Evolutionary conservation across 306 rosid genomes (phyloP), one percentile per base, ranked within the genome.

Genomic region (Prunus mume): DNA sequence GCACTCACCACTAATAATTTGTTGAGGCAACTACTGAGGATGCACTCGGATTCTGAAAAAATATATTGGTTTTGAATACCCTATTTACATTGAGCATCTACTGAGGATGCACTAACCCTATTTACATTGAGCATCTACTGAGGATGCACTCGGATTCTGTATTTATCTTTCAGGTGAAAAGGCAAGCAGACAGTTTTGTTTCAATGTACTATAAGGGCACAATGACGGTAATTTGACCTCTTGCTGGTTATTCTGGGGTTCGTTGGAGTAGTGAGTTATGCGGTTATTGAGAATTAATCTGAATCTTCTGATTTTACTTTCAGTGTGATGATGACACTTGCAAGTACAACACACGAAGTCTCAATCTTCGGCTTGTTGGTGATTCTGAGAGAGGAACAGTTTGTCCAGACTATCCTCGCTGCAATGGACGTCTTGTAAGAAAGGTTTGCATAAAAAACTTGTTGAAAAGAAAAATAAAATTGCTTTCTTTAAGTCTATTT

Each of bases 291-390:
- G 25, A 71, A 25, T 70, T 28, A 27, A 55, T 77, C 24, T 76
- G 34, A 34, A n/a, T 25, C 50, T 24, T 63, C 0, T 18, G 50
- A 45, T 63, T 77, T 76, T 67, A 73, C 79, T 77, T 82, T 69
- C 90, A 95, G 98, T 92, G 98, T 79, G 98, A 95, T 12, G 98
- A 92, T 65, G 98, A 95, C 84, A 92, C 97, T 22, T 95, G 98
- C 70, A 89, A 92, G 72, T 78, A 86, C 81, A 68, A 90, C 47
- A 95, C 97, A 1, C 96, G 96, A 51, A 81, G 88, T 86, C 74
- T 92, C 81, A 92, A 86, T 83, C 89, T 90, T 69, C 88, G 89
- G 76, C 74, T 90, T 79, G 77, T 90, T 72, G 97, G 98, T 65
- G 96, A 92, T 86, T 82, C 93, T n/a, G 97, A 94, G 85, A 89